phyloP scores from a whole-genome alignment of 495 filamentous ascomycete species.

The Parathielavia hyrcaniae region DNA sequence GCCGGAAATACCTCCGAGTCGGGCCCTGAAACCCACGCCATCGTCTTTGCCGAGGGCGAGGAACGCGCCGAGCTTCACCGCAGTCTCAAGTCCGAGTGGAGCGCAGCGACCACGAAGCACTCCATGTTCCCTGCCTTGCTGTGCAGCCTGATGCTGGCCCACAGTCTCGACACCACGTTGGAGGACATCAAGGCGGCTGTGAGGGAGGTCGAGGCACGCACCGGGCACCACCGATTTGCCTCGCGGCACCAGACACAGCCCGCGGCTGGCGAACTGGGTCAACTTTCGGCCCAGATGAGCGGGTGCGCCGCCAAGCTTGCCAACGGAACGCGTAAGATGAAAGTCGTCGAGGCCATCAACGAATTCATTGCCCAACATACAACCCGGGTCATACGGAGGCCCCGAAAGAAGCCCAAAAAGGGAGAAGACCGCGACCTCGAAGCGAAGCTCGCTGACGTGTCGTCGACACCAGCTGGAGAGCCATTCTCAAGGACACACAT shows the following conservation, averaged over 20 bases:
- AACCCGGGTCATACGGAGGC: too few species aligned
- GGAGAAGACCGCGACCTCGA: too few species aligned
- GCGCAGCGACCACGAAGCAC: conserved; percentile 3
- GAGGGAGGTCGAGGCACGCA: conserved; percentile 27
- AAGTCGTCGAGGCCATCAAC: conserved; percentile 25
- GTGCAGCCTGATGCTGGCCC: conserved; percentile 24
- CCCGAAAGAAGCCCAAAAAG: too few species aligned
- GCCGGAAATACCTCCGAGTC: neutral
- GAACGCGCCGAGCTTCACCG: conserved; percentile 21
- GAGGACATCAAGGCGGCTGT: conserved; percentile 28
- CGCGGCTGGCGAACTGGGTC: conserved; percentile 27
- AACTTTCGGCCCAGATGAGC: conserved; percentile 27
- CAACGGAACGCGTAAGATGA: conserved; percentile 27
- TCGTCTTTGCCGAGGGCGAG: conserved; percentile 26
- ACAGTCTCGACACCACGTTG: conserved; percentile 25
- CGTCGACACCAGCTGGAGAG: too few species aligned
- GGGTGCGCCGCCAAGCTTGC: conserved; percentile 31
- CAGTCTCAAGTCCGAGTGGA: conserved; percentile 24
- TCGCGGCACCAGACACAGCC: conserved; percentile 24
- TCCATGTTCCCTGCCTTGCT: conserved; percentile 31
- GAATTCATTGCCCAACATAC: conserved; percentile 23
- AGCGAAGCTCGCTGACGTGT: too few species aligned
- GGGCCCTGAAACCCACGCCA: conserved; percentile 7
- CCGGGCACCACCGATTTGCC: conserved; percentile 28
- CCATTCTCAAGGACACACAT: neutral